Evolutionary conservation across 768 basidiomycete species (phyloP).

Genomic region (Atractiella rhizophila): DNA sequence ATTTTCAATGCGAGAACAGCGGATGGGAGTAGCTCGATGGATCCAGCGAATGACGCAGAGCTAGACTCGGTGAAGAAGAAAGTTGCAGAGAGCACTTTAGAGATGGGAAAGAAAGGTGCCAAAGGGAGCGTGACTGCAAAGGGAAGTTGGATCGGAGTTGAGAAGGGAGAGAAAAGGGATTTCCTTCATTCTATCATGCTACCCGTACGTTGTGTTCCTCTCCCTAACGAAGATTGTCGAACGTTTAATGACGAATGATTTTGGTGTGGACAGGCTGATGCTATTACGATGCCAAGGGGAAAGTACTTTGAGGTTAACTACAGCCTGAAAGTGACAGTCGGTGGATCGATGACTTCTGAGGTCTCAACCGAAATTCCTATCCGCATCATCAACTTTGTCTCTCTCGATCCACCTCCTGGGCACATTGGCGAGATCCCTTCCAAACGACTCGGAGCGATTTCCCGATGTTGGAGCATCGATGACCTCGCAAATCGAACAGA

Average conservation of each 20-base stretch:
- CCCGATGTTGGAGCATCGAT: background rate
- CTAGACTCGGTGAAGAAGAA: slow-evolving; percentile 37
- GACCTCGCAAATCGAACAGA: background rate
- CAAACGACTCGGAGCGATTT: background rate
- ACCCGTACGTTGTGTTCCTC: slow-evolving; percentile 34
- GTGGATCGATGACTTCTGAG: slow-evolving; percentile 36
- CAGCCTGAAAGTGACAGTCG: slow-evolving; percentile 37
- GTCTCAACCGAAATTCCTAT: slow-evolving; percentile 48
- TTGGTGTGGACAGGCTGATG: slow-evolving; percentile 30
- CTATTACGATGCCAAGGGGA: slow-evolving; percentile 40
- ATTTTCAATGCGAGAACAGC: slow-evolving; percentile 29
- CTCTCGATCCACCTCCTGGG: slow-evolving; percentile 50
- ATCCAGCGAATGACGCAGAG: slow-evolving; percentile 19
- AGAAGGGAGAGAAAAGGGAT: slow-evolving; percentile 32
- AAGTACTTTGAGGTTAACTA: slow-evolving; percentile 55
- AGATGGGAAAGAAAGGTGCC: slow-evolving; percentile 37
- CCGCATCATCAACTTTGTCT: slow-evolving; percentile 55
- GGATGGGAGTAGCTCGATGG: slow-evolving; percentile 6
- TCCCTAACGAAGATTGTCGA: background rate
- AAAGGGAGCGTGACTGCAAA: slow-evolving; percentile 50
- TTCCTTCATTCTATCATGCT: slow-evolving; percentile 46
- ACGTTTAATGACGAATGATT: background rate
- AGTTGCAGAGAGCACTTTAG: slow-evolving; percentile 39
- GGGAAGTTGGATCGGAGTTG: slow-evolving; percentile 74
- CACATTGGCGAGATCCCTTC: slow-evolving; percentile 5